Conservation (phyloP, 768 basidiomycete genomes). For the Pholiota microspora region DNA sequence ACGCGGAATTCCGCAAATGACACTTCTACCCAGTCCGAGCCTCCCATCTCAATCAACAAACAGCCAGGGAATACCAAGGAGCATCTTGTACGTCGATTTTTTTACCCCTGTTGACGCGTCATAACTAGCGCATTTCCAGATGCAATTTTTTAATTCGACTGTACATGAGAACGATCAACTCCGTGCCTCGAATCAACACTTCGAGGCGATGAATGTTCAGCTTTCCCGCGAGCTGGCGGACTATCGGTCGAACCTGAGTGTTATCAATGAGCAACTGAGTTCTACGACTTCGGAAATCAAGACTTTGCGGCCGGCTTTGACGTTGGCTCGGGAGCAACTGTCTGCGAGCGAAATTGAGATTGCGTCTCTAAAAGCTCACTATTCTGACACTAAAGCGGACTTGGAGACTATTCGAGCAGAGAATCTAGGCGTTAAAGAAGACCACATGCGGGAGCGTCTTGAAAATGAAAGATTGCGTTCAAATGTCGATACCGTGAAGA, state of each 20-base stretch:
- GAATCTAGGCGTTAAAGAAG: constrained; percentile 5
- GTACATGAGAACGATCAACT: constrained; percentile 5
- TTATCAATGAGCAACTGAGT: constrained; percentile 1
- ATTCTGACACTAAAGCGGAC: constrained; percentile 13
- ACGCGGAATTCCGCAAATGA: neutral
- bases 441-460: constrained; percentile 3
- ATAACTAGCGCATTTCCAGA: neutral
- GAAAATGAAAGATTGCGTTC: constrained; percentile 14
- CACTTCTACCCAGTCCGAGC: neutral
- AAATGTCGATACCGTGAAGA: constrained; percentile 8
- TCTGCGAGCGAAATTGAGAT: constrained; percentile 13
- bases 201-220: constrained; percentile 7
- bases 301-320: constrained; percentile 6
- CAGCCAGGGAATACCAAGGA: neutral
- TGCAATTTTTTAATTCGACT: constrained; percentile 1
- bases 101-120: neutral
- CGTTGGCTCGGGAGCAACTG: constrained; percentile 10
- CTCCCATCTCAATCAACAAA: neutral
- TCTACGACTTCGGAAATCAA: constrained; percentile 11
- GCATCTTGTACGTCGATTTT: neutral
- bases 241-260: constrained; percentile 9
- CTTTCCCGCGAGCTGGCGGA: constrained; percentile 13
- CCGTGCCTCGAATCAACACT: constrained; percentile 9
- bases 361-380: constrained; percentile 2
- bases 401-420: constrained; percentile 5